Base-by-base conservation (phyloP, 2,329 filamentous ascomycete genomes). In the Phialemoniopsis sp. region DNA sequence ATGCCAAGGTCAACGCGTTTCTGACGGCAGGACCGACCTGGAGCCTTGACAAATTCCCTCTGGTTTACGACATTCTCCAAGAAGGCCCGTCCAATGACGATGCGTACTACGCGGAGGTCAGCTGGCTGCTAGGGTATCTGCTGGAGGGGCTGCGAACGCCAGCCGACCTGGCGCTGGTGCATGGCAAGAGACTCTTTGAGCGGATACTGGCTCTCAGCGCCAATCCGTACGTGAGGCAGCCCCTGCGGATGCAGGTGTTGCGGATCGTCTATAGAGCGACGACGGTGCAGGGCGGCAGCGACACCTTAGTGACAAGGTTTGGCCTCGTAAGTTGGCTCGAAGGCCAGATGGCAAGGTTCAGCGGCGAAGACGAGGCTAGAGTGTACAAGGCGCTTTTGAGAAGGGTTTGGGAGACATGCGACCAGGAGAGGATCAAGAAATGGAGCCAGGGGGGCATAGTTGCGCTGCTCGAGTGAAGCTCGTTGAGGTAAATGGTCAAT, bases 1-100 rank as follows among this genome's bases (percentile, higher is more conserved):
- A 95, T 58, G 78, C 81, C 42, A 95, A 95, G 57, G 68, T 93
- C 62, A 95, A 95, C 66, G 71, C 74, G 6, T 96, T 90, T 58
- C 76, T 97, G 29, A 87, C 87, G 16, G 81, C 81, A 37, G 78
- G 81, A 0, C 90, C 91, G 1, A 62, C 72, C 17, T 97, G 91
- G 91, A 73, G 82, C 12, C 56, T 82, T 14, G 78, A 87, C 43
- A 82, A 80, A 54, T 78, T 93, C 17, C 76, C 93, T 8, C 70
- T 91, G n/a, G 78, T 80, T 17, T 72, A 78, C 49, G 72, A 76
- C 46, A 68, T 84, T 37, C 64, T 83, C 10, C 71, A 78, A 42
- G 75, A 80, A 38, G 76, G 82, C 44, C 86, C 89, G 1, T 80
- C 78, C 17, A 73, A 85, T 36, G 85, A 90, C 49, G 85, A 89